Evolutionary conservation across 495 filamentous ascomycete genomes (phyloP).

Genomic region (Daldinia concentrica): DNA sequence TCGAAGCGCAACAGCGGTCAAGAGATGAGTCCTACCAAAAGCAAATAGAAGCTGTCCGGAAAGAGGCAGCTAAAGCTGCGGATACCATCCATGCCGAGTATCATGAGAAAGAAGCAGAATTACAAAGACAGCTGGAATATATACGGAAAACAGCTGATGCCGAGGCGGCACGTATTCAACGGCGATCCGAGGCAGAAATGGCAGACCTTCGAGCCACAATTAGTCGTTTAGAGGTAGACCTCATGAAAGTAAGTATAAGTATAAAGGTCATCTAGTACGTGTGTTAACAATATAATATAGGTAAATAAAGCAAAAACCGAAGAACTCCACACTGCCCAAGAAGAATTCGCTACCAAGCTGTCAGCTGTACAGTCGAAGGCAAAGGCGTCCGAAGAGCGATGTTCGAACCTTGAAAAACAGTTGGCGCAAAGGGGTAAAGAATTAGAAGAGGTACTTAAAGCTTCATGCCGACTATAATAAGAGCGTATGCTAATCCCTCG

Average conservation of each 20-base stretch:
- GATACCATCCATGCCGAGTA: constrained; percentile 46
- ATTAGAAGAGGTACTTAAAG: constrained; percentile 39
- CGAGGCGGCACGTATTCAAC: constrained; percentile 51
- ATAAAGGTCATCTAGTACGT: neutral
- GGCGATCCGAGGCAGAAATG: constrained; percentile 65
- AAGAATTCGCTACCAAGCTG: constrained; percentile 62
- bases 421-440: constrained; percentile 41
- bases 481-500: constrained; percentile 22
- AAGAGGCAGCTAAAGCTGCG: constrained; percentile 35
- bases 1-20: constrained; percentile 37
- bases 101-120: constrained; percentile 59
- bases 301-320: constrained; percentile 63
- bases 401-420: constrained; percentile 41
- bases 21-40: constrained; percentile 38
- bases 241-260: constrained; percentile 62
- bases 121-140: constrained; percentile 58
- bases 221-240: constrained; percentile 64
- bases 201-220: constrained; percentile 69
- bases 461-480: constrained; percentile 15
- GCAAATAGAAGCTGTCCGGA: constrained; percentile 34
- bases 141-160: constrained; percentile 51
- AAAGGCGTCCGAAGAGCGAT: constrained; percentile 38
- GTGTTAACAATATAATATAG: constrained; percentile 34
- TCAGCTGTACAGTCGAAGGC: constrained; percentile 53
- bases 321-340: constrained; percentile 66